Conservation (phyloP, 352 stramenopile species). For the Pseudoperonospora humuli region DNA sequence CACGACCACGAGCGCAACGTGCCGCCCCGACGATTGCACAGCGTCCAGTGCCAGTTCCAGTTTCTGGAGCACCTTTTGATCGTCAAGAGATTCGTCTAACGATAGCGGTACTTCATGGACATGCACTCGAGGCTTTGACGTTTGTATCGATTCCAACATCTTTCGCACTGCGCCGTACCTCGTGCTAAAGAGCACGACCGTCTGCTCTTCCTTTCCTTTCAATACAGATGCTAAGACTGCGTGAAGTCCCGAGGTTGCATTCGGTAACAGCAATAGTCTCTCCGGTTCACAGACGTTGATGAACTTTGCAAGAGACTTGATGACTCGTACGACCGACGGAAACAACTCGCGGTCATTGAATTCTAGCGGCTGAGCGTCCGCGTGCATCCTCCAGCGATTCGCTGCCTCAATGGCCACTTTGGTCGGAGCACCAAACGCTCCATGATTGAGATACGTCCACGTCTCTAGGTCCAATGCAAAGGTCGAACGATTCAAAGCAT, state of each 20-base stretch:
- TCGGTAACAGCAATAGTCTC: slow-evolving; percentile 76
- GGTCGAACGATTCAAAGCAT: slow-evolving; percentile 24
- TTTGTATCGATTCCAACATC: slow-evolving; percentile 61
- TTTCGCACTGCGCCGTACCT: slow-evolving; percentile 91
- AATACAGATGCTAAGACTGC: slow-evolving; percentile 61
- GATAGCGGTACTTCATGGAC: slow-evolving; percentile 55
- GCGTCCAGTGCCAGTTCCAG: slow-evolving; percentile 27
- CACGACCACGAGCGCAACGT: slow-evolving; percentile 69
- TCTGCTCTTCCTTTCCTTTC: slow-evolving; percentile 9
- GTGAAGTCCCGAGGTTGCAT: slow-evolving; percentile 88
- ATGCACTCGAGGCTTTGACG: slow-evolving; percentile 9
- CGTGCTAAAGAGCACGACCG: slow-evolving; percentile 72
- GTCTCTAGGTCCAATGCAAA: slow-evolving; percentile 47
- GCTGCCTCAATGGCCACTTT: slow-evolving; percentile 58
- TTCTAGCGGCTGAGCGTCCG: slow-evolving; percentile 85
- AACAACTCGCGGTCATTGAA: slow-evolving; percentile 92
- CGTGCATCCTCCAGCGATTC: slow-evolving; percentile 60
- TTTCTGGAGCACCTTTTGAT: slow-evolving; percentile 33
- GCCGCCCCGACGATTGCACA: slow-evolving; percentile 23
- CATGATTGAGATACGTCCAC: slow-evolving; percentile 94
- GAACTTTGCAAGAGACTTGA: slow-evolving; percentile 69
- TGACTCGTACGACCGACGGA: slow-evolving; percentile 73
- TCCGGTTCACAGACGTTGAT: slow-evolving; percentile 37
- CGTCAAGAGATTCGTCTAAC: slow-evolving; percentile 57
- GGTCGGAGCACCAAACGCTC: slow-evolving; percentile 85